A percentile compares a stretch with the other conserved stretches of the same genome.
These are phyloP conservation scores for Caryopteris hybrid DNA, from an alignment of 305 asterid species.

Conservation along the genomic window DNA sequence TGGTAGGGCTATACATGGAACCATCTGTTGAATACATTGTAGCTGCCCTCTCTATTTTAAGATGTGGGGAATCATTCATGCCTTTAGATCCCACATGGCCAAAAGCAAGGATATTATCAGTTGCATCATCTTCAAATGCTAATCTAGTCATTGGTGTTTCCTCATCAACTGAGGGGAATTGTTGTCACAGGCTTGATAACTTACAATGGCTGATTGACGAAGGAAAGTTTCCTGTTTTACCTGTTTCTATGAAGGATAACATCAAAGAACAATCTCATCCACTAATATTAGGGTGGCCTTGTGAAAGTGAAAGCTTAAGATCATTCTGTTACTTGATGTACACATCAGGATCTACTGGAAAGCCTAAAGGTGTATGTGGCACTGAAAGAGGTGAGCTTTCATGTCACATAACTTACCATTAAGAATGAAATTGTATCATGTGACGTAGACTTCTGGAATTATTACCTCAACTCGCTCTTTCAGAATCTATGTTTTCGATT, in stretches of 20 bases:
- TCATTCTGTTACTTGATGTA: slow-evolving; percentile 86
- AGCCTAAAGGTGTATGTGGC: slow-evolving; percentile 95
- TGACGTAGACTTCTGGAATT: not conserved
- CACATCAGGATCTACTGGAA: slow-evolving; percentile 94
- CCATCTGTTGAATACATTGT: slow-evolving; percentile 87
- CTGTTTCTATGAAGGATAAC: slow-evolving; percentile 39
- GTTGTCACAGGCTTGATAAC: slow-evolving; percentile 57
- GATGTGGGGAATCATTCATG: slow-evolving; percentile 92
- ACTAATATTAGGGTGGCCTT: slow-evolving; percentile 53
- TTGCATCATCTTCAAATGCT: slow-evolving; percentile 55
- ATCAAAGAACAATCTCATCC: slow-evolving; percentile 31
- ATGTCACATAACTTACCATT: not conserved
- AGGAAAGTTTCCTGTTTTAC: slow-evolving; percentile 43
- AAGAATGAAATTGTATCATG: not conserved
- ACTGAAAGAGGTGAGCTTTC: slow-evolving; percentile 68
- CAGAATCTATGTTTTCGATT: not conserved
- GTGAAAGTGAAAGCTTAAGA: slow-evolving; percentile 55
- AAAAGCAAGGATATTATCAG: slow-evolving; percentile 52
- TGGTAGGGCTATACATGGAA: slow-evolving; percentile 77
- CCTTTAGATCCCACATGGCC: slow-evolving; percentile 98
- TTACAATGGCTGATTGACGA: slow-evolving; percentile 62
- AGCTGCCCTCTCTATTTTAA: slow-evolving; percentile 71
- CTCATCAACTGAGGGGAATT: slow-evolving; percentile 31
- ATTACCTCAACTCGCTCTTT: not conserved
- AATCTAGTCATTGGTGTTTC: slow-evolving; percentile 54